phyloP scores from a whole-genome alignment of 106 monocot species.

The Iris macrosiphon region DNA sequence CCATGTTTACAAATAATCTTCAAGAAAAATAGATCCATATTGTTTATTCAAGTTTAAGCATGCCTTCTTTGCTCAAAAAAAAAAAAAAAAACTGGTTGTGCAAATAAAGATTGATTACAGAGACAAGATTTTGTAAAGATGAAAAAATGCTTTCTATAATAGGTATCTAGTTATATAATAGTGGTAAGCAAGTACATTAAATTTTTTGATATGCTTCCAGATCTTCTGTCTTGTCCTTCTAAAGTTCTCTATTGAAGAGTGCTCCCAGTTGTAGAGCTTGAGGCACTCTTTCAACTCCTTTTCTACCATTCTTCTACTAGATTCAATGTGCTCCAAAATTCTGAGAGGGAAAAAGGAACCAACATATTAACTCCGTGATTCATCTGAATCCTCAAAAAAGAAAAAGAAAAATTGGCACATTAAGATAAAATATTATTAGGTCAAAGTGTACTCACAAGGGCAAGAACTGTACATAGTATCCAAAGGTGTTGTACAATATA shows the following conservation, averaged over 20 bases:
- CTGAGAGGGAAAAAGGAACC: conserved; percentile 22
- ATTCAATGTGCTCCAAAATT: conserved; percentile 54
- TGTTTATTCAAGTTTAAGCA: no score
- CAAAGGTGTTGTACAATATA: conserved; percentile 84
- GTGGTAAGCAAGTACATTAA: conserved; percentile 48
- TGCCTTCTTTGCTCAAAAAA: no score
- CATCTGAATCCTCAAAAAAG: background rate
- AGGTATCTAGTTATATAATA: background rate
- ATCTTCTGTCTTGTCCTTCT: conserved; percentile 57
- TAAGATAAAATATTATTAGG: background rate
- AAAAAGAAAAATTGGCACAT: background rate
- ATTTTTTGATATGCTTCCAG: conserved; percentile 65
- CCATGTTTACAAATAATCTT: no score
- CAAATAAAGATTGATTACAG: no score
- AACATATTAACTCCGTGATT: background rate
- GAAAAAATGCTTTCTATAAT: no score
- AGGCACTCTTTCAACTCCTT: conserved; percentile 61
- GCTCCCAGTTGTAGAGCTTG: conserved; percentile 73
- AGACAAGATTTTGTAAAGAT: no score
- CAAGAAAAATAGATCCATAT: no score
- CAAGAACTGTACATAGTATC: conserved; percentile 81
- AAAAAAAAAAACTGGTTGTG: no score
- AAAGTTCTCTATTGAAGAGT: conserved; percentile 53
- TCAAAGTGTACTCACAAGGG: conserved; percentile 52
- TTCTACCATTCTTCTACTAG: conserved; percentile 38